Base-by-base conservation (phyloP, 768 basidiomycete genomes). In the Asterophora lycoperdoides region DNA sequence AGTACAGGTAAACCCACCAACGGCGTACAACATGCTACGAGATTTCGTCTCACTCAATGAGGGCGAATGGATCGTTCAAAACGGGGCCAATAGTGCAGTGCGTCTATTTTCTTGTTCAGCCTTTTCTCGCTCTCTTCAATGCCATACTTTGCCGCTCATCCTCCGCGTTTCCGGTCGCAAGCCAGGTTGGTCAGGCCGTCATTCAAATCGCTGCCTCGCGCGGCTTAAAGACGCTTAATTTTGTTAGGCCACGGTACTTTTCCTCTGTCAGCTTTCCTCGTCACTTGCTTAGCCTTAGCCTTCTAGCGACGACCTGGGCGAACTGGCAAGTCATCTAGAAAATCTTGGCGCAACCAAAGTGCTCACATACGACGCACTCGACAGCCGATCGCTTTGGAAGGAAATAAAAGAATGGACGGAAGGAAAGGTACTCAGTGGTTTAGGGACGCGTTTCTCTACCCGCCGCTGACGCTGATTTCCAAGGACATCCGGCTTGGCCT, bases 21-120 rank as follows among this genome's bases (percentile, higher is more conserved):
- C 91, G 0, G 92, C 92, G 1, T 84, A 84, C 54, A 84, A 86
- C 57, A 87, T 94, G 84, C 75, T 94, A 8, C 74, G 74, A 29
- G 79, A 86, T 47, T 92, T 84, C 64, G 75, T 81, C 5, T 56
- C 72, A 30, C 74, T 92, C 36, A 53, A 78, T 43, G 70, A 75
- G 41, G 89, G 84, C 3, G 86, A 89, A 40, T 93, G 84, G 84
- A 73, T 94, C 13, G 62, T 93, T 9, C 91, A 93, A 64, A 93
- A 93, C 53, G 91, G 89, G 20, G 84, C 83, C 15, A 93, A 93
- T 57, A 86, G 86, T 56, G 86, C 87, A 15, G 90, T 89, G 49
- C 41, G 82, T 67, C 13, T 44, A 45, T 18, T 8, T 29, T 44
- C n/a, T 13, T n/a, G n/a, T n/a, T n/a, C n/a, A n/a, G n/a, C n/a